A percentile compares a stretch with the other conserved stretches of the same genome.
These are phyloP conservation scores for Xerocomus spinulosus DNA, from an alignment of 768 basidiomycete genomes.

Conservation along the genomic window DNA sequence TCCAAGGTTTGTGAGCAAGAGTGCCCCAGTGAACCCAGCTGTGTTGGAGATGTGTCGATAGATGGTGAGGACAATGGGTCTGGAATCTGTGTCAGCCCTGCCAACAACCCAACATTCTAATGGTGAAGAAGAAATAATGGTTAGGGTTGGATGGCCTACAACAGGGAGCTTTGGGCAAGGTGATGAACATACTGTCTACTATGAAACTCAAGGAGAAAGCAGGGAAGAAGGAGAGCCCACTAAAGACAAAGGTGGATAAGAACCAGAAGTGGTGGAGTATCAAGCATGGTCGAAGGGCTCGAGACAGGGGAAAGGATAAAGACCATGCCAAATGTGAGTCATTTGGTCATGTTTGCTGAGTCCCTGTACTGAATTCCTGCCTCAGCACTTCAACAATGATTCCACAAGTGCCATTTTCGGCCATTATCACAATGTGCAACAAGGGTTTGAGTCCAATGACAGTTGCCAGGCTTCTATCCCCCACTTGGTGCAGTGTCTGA, in stretches of 20 bases:
- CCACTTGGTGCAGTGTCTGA: constrained; percentile 38
- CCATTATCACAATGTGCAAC: constrained; percentile 47
- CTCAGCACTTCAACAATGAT: too few species aligned
- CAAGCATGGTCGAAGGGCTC: constrained; percentile 62
- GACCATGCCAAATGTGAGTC: constrained; percentile 35
- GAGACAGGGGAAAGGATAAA: constrained; percentile 37
- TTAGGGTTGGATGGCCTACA: constrained; percentile 52
- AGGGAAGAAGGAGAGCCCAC: constrained; percentile 30
- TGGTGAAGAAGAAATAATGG: constrained; percentile 73
- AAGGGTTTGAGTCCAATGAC: constrained; percentile 70
- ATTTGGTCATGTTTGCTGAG: neutral
- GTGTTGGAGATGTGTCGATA: constrained; percentile 34
- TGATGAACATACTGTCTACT: constrained; percentile 48
- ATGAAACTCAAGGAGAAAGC: constrained; percentile 33
- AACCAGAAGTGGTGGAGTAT: constrained; percentile 82
- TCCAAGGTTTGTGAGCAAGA: constrained; percentile 38
- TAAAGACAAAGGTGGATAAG: constrained; percentile 42
- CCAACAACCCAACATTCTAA: constrained; percentile 62
- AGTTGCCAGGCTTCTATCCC: constrained; percentile 66
- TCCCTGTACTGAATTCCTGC: constrained; percentile 5
- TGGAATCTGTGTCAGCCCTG: constrained; percentile 68
- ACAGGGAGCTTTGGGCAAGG: constrained; percentile 56
- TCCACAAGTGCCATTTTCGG: constrained; percentile 7
- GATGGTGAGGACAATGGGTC: constrained; percentile 45
- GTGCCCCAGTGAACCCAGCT: constrained; percentile 56